phyloP scores from a whole-genome alignment of 208 protist species.

The Leishmania gerbilli region DNA sequence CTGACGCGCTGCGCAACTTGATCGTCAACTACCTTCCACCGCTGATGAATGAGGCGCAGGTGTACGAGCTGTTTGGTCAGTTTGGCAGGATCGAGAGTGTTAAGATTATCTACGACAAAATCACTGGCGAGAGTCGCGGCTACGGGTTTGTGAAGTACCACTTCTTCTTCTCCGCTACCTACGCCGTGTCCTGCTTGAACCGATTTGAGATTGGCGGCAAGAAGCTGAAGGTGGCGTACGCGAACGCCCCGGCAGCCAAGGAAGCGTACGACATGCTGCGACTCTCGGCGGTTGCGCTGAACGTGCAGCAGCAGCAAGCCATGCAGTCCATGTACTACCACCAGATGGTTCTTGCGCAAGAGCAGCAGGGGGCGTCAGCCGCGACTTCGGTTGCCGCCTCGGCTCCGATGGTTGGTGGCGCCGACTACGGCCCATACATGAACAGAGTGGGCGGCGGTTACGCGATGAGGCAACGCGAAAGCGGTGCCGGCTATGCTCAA shows the following conservation, averaged over 20 bases:
- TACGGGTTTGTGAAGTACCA: slow-evolving; percentile 92
- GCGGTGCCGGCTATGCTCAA: slow-evolving; percentile 1
- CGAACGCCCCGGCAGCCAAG: slow-evolving; percentile 62
- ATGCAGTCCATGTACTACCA: slow-evolving; percentile 70
- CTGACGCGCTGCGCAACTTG: slow-evolving; percentile 74
- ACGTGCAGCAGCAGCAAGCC: slow-evolving; percentile 52
- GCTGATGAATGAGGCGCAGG: slow-evolving; percentile 72
- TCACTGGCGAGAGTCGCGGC: slow-evolving; percentile 75
- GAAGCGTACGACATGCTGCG: slow-evolving; percentile 58
- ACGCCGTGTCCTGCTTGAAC: slow-evolving; percentile 81
- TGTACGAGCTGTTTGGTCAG: slow-evolving; percentile 74
- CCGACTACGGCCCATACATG: slow-evolving; percentile 7
- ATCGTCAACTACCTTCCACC: slow-evolving; percentile 90
- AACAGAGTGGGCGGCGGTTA: slow-evolving; percentile 8
- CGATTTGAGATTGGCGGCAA: slow-evolving; percentile 80
- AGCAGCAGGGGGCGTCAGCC: slow-evolving; percentile 27
- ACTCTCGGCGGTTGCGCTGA: slow-evolving; percentile 53
- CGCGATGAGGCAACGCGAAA: slow-evolving; percentile 16
- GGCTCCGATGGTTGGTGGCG: not conserved
- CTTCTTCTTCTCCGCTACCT: slow-evolving; percentile 81
- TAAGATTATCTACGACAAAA: slow-evolving; percentile 89
- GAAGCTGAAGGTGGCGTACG: slow-evolving; percentile 87
- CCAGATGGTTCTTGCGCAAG: slow-evolving; percentile 52
- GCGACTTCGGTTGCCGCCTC: not conserved
- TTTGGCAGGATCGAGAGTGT: slow-evolving; percentile 87